phyloP scores from a whole-genome alignment of 1,139 yeast species.

The Saccharomyces pastorianus region DNA sequence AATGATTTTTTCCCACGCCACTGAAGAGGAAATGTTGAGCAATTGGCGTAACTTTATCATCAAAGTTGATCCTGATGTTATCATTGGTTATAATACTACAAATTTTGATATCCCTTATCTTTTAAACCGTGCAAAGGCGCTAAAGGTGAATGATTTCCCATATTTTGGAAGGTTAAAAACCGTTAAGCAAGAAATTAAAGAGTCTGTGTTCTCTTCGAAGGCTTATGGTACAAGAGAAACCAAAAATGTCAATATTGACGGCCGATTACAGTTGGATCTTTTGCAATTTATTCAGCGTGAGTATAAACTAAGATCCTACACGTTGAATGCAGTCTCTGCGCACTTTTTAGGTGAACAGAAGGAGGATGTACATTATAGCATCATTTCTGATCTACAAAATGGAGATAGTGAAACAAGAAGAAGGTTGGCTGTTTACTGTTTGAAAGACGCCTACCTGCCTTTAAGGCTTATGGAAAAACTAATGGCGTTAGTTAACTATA shows the following conservation, averaged over 20 bases:
- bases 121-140: slow-evolving; percentile 74
- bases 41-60: slow-evolving; percentile 81
- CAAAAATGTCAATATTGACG: slow-evolving; percentile 85
- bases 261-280: slow-evolving; percentile 90
- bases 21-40: slow-evolving; percentile 74
- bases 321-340: slow-evolving; percentile 91
- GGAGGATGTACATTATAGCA: slow-evolving; percentile 96
- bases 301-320: slow-evolving; percentile 87
- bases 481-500: slow-evolving; percentile 93
- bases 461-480: slow-evolving; percentile 78
- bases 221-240: slow-evolving; percentile 96
- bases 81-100: slow-evolving; percentile 90
- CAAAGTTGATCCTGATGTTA: slow-evolving; percentile 87
- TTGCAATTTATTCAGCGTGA: slow-evolving; percentile 91
- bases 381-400: slow-evolving; percentile 87
- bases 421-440: slow-evolving; percentile 91
- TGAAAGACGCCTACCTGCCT: slow-evolving; percentile 93
- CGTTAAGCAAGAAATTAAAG: slow-evolving; percentile 69
- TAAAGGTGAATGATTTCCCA: slow-evolving; percentile 64
- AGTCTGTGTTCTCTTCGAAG: slow-evolving; percentile 79
- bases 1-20: slow-evolving; percentile 66
- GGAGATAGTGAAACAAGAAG: slow-evolving; percentile 90
- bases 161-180: slow-evolving; percentile 70
- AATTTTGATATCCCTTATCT: slow-evolving; percentile 94
- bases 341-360: slow-evolving; percentile 92